Conservation (phyloP, 768 basidiomycete genomes). For the Saitozyma podzolica region DNA sequence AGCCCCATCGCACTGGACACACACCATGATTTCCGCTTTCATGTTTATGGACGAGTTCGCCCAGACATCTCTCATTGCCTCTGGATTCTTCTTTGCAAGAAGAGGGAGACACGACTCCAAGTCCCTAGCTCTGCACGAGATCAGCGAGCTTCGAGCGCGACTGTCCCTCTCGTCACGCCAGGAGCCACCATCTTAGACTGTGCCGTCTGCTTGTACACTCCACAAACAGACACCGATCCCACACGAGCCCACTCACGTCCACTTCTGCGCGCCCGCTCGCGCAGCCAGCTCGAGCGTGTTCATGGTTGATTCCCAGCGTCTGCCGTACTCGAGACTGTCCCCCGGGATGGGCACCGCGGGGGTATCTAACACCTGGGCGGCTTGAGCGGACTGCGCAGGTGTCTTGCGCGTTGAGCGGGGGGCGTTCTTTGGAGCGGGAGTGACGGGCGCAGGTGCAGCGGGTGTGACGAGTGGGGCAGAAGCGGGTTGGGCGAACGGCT, state of each 20-base stretch:
- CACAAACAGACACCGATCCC: background rate
- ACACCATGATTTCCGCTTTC: background rate
- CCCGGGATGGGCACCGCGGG: slow-evolving; percentile 7
- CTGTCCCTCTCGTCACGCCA: too few species aligned
- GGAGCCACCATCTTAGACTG: too few species aligned
- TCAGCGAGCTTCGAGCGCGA: too few species aligned
- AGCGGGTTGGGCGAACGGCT: background rate
- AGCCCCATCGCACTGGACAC: background rate
- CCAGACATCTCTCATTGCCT: slow-evolving; percentile 17
- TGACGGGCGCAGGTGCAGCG: background rate
- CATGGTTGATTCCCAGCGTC: slow-evolving; percentile 34
- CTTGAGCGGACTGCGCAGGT: slow-evolving; percentile 3
- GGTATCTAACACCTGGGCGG: background rate
- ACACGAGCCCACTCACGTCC: slow-evolving; percentile 42
- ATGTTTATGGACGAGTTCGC: background rate
- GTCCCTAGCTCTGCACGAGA: slow-evolving; percentile 12
- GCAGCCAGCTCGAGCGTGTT: slow-evolving; percentile 44
- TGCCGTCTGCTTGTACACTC: background rate
- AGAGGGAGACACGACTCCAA: slow-evolving; percentile 34
- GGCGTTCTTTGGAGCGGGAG: background rate
- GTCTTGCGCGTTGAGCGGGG: slow-evolving; percentile 12
- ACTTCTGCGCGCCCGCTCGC: slow-evolving; percentile 43
- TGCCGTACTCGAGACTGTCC: slow-evolving; percentile 30
- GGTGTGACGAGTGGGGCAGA: slow-evolving; percentile 3
- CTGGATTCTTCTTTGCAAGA: slow-evolving; percentile 11